Conservation (phyloP, 1,284 basidiomycete genomes). For the Dichomitus squalens region DNA sequence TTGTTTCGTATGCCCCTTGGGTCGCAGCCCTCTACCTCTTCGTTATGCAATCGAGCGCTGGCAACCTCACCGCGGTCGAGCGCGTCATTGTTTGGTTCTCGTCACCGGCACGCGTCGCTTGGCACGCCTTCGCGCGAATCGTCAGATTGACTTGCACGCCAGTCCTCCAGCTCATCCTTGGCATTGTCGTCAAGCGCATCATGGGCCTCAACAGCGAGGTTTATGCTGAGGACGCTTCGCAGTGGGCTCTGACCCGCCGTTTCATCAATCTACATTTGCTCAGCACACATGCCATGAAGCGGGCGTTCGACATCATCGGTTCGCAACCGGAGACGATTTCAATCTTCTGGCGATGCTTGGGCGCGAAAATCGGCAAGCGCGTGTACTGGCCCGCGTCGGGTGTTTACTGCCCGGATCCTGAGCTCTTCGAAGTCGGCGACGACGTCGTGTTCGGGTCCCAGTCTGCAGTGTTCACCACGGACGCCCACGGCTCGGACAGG, state of each 20-base stretch:
- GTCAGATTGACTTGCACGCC: constrained; percentile 40
- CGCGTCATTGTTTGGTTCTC: constrained; percentile 47
- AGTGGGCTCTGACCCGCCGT: constrained; percentile 38
- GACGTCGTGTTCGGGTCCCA: constrained; percentile 52
- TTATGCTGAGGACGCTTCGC: constrained; percentile 30
- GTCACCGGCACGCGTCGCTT: constrained; percentile 39
- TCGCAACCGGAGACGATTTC: constrained; percentile 46
- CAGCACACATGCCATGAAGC: constrained; percentile 37
- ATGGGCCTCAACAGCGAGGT: constrained; percentile 42
- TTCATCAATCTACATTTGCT: constrained; percentile 42
- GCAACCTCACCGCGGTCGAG: constrained; percentile 37
- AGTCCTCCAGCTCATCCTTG: constrained; percentile 42
- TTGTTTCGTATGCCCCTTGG: constrained; percentile 44
- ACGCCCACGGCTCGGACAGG: constrained; percentile 40
- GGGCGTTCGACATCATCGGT: constrained; percentile 44
- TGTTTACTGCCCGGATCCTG: constrained; percentile 47
- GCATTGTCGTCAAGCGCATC: constrained; percentile 42
- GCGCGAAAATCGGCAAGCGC: constrained; percentile 46
- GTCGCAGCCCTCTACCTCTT: constrained; percentile 41
- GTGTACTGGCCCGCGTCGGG: constrained; percentile 52
- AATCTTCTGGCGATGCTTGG: constrained; percentile 43
- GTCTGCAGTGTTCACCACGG: constrained; percentile 46
- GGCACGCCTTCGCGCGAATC: constrained; percentile 42
- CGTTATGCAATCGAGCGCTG: constrained; percentile 29
- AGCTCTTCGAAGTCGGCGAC: constrained; percentile 48